A percentile compares a stretch with the other conserved stretches of the same genome.
These are phyloP conservation scores for Thalassia testudinum DNA, from an alignment of 116 monocot species.

Conservation along the genomic window DNA sequence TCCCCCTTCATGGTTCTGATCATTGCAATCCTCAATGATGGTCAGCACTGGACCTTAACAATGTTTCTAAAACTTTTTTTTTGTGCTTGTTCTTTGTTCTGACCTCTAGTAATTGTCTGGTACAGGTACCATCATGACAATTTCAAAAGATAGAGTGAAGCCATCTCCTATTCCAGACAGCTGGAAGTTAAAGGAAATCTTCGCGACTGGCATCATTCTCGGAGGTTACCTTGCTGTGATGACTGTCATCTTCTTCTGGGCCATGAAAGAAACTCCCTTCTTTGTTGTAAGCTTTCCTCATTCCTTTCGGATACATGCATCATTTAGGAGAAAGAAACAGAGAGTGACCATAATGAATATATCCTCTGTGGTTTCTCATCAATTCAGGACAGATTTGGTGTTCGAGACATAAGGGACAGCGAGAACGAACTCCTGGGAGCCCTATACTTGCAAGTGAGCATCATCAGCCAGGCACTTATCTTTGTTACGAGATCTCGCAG, in stretches of 20 bases:
- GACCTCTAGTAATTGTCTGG: neutral
- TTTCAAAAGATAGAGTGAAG: constrained; percentile 90
- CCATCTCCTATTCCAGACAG: constrained; percentile 88
- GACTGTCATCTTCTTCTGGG: constrained; percentile 96
- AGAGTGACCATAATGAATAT: too few relatives aligned
- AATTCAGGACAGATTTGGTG: constrained; percentile 52
- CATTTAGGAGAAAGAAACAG: too few relatives aligned
- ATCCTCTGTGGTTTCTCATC: too few relatives aligned
- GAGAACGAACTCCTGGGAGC: constrained; percentile 53
- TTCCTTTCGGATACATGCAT: too few relatives aligned
- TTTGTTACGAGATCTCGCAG: constrained; percentile 57
- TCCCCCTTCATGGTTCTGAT: constrained; percentile 96
- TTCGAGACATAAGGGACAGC: constrained; percentile 37
- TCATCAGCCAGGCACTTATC: constrained; percentile 71
- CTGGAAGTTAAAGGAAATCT: constrained; percentile 92
- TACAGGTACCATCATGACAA: constrained; percentile 93
- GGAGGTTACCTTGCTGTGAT: constrained; percentile 72
- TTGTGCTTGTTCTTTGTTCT: neutral
- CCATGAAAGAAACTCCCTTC: constrained; percentile 65
- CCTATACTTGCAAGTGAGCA: constrained; percentile 64
- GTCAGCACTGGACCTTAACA: constrained; percentile 14
- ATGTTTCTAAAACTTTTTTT: neutral
- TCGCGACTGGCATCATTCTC: constrained; percentile 78
- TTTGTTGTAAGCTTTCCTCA: constrained; percentile 34
- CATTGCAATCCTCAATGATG: constrained; percentile 84